Evolutionary conservation across 2,329 filamentous ascomycete genomes (phyloP), one percentile per base, ranked within the genome.

Genomic region (Kalmusia sp.): DNA sequence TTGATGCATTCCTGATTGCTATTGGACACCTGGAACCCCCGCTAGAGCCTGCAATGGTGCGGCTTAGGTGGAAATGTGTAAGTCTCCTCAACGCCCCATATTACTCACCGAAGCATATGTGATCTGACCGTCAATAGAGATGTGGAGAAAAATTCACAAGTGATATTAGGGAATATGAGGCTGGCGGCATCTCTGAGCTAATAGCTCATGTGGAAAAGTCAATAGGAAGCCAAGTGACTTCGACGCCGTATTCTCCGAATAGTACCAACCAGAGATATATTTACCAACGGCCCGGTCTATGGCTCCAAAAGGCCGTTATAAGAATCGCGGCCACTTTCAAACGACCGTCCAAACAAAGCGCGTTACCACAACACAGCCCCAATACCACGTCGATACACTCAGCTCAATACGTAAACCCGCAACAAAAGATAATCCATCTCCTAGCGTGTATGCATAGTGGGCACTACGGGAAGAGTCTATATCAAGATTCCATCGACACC

Each of bases 11-110:
- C 6, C 27, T 53, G 4, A 40, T 50, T 12, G 17, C 39, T 3
- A 34, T 31, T 21, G 52, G 57, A 0, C 25, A 35, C 1, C n/a
- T 62, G 6, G 59, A 62, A 22, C 51, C 48, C 6, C 17, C 44
- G 3, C 38, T 61, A 6, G 41, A 25, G 7, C 33, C 33, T 19
- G 46, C 38, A 14, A 48, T 7, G 38, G 30, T 47, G 2, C 55
- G 62, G 6, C 39, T 66, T 6, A 51, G 55, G n/a, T 68, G 65
- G 63, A 46, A 50, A 51, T 60, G 62, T 25, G 64, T 68, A 52
- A 47, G 62, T 63, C 25, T 14, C 9, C 6, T 43, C 8, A n/a
- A n/a, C n/a, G n/a, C n/a, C 15, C 17, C 21, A 12, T 28, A 14
- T 9, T 22, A 17, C 30, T 21, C n/a, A 17, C 45, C 19, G 22